Base-by-base conservation (phyloP, 1,139 yeast genomes). In the Saccharomyces hybrid region DNA sequence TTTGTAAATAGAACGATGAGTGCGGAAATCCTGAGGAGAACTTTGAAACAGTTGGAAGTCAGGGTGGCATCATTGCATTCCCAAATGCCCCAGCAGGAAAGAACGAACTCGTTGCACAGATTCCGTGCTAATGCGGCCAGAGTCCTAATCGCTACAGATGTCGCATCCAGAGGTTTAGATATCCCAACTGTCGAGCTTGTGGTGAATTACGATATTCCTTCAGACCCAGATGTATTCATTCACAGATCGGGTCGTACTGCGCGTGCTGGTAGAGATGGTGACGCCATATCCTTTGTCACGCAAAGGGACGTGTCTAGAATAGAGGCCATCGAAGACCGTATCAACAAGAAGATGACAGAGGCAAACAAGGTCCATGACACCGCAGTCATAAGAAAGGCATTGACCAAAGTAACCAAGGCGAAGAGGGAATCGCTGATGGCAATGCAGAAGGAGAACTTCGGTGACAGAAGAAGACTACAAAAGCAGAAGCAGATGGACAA, bases 241-340 rank as follows among this genome's bases (percentile, higher is more conserved):
- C 99, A 93, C 73, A 78, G 99, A 70, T 96, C 91, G n/a, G 99
- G 99, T 78, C 89, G 99, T 82, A 93, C 99, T 19, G 99, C 99
- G n/a, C 87, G 99, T 79, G 99, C 99, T 3, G 98, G 98, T 4
- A 78, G 95, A 64, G 75, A 76, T 54, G 93, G 93, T 68, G 84
- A 79, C 59, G 75, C 85, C 19, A 70, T 86, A 2, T 82, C 95
- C 12, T 78, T 93, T 57, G 86, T 93, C 4, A 82, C 96, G 0
- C 97, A 91, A 64, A 82, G 86, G 57, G 99, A 93, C 66, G 85
- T 93, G 16, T 79, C 78, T 28, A 78, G 98, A 64, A 80, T 93
- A 9, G 81, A 88, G 61, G 84, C 93, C 7, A 93, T 93, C 54
- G 99, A 93, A 70, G 88, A 81, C 55, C 80, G 97, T 61, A 86